Conservation (phyloP, 805 yeast species). For the Wickerhamomyces sydowiorum region DNA sequence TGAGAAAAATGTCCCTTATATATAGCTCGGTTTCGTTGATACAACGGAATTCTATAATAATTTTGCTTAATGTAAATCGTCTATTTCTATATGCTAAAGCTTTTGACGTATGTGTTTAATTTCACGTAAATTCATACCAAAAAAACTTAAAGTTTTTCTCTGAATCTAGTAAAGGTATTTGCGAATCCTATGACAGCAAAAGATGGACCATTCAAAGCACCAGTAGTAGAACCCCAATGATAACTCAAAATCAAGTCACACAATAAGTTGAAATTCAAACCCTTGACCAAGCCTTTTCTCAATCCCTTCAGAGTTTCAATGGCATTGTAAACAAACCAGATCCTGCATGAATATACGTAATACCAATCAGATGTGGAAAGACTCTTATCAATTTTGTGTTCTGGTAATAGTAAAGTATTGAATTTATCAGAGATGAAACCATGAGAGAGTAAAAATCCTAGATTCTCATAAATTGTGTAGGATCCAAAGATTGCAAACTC, state of each 20-base stretch:
- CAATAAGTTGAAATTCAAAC: constrained; percentile 5
- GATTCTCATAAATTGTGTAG: constrained; percentile 15
- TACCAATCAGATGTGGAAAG: constrained; percentile 15
- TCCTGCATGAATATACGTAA: constrained; percentile 16
- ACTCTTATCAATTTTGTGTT: constrained; percentile 6
- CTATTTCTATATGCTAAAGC: background rate
- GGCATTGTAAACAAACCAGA: constrained; percentile 13
- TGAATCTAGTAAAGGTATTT: constrained; percentile 11
- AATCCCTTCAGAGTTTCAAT: constrained; percentile 9
- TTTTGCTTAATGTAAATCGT: background rate
- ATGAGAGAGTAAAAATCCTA: constrained; percentile 14
- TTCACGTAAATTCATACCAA: too few species aligned
- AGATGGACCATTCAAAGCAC: constrained; percentile 9
- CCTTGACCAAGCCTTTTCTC: constrained; percentile 1
- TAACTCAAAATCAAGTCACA: constrained; percentile 15
- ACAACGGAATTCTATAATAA: too few species aligned
- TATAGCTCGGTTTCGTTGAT: too few species aligned
- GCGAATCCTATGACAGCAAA: constrained; percentile 16
- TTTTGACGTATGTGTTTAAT: background rate
- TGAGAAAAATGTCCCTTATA: too few species aligned
- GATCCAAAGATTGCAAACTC: constrained; percentile 10
- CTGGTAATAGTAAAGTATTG: constrained; percentile 7
- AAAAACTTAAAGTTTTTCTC: constrained; percentile 5
- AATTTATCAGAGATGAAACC: constrained; percentile 11
- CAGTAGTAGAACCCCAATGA: constrained; percentile 17